phyloP scores from a whole-genome alignment of 371 early-diverging fungal species.

The Circinella umbellata region DNA sequence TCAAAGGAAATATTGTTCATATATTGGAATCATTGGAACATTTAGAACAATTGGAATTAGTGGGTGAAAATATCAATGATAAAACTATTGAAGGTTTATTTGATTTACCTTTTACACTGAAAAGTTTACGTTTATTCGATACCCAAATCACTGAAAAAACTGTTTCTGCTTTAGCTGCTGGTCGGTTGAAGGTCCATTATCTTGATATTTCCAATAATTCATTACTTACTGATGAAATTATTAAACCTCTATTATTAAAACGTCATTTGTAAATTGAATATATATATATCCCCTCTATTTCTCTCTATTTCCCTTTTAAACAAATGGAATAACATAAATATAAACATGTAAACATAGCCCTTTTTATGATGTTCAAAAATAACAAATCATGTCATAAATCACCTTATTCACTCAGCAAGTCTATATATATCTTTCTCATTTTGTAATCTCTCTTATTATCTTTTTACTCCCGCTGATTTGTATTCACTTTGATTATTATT shows the following conservation, averaged over 20 bases:
- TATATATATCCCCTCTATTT: too few species aligned
- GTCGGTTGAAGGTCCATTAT: conserved; percentile 15
- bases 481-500: too few species aligned
- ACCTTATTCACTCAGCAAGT: not conserved
- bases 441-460: too few species aligned
- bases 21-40: not conserved
- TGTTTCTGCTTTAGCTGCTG: conserved; percentile 11
- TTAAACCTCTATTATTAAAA: not conserved
- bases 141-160: conserved; percentile 16
- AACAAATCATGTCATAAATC: too few species aligned
- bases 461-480: not conserved
- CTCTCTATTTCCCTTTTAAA: too few species aligned
- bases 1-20: conserved; percentile 1
- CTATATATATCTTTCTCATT: conserved; percentile 6
- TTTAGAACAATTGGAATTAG: conserved; percentile 12
- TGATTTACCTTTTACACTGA: conserved; percentile 15
- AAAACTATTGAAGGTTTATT: conserved; percentile 5
- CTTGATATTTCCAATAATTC: conserved; percentile 12
- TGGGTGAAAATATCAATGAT: conserved; percentile 9
- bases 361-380: too few species aligned
- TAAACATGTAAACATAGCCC: too few species aligned
- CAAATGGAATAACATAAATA: too few species aligned
- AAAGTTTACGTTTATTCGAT: conserved; percentile 13
- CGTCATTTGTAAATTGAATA: conserved; percentile 2
- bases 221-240: conserved; percentile 3